Evolutionary conservation across 805 yeast genomes (phyloP).

Genomic region (Komagataella phaffii): DNA sequence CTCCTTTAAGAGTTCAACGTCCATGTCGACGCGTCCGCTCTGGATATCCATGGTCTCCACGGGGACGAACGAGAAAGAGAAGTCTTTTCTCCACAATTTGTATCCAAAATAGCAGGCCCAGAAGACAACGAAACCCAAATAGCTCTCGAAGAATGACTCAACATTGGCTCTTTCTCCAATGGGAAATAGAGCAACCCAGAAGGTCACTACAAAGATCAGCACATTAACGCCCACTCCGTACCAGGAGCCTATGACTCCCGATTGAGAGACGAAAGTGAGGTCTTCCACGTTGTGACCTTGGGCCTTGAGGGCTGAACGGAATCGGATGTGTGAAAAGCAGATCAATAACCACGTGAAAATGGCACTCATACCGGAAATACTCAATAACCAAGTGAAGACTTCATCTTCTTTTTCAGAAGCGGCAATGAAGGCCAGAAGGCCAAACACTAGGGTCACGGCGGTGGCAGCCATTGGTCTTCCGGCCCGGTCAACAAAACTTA

Average conservation of each 20-base stretch:
- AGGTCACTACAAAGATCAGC: slow-evolving; percentile 58
- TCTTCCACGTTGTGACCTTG: slow-evolving; percentile 62
- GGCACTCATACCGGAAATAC: slow-evolving; percentile 69
- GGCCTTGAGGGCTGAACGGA: slow-evolving; percentile 48
- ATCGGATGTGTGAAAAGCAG: slow-evolving; percentile 54
- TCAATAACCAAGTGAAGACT: slow-evolving; percentile 64
- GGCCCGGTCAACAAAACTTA: slow-evolving; percentile 57
- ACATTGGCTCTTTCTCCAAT: slow-evolving; percentile 38
- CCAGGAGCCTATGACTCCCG: slow-evolving; percentile 56
- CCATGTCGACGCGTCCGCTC: slow-evolving; percentile 49
- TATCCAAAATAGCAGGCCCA: slow-evolving; percentile 28
- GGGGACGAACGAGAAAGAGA: slow-evolving; percentile 29
- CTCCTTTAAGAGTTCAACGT: slow-evolving; percentile 39
- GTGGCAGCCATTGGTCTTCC: slow-evolving; percentile 75
- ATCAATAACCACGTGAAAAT: slow-evolving; percentile 72
- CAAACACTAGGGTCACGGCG: slow-evolving; percentile 33
- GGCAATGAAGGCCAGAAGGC: slow-evolving; percentile 42
- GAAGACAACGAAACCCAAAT: slow-evolving; percentile 52
- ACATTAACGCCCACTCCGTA: slow-evolving; percentile 46
- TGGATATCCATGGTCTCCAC: slow-evolving; percentile 39
- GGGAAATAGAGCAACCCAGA: slow-evolving; percentile 76
- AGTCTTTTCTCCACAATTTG: slow-evolving; percentile 27
- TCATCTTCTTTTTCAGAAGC: slow-evolving; percentile 41
- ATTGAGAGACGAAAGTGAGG: slow-evolving; percentile 50
- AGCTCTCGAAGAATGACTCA: slow-evolving; percentile 46